Evolutionary conservation across 2,329 filamentous ascomycete genomes (phyloP), one percentile per base, ranked within the genome.

Genomic region (Orbilia ellipsospora): DNA sequence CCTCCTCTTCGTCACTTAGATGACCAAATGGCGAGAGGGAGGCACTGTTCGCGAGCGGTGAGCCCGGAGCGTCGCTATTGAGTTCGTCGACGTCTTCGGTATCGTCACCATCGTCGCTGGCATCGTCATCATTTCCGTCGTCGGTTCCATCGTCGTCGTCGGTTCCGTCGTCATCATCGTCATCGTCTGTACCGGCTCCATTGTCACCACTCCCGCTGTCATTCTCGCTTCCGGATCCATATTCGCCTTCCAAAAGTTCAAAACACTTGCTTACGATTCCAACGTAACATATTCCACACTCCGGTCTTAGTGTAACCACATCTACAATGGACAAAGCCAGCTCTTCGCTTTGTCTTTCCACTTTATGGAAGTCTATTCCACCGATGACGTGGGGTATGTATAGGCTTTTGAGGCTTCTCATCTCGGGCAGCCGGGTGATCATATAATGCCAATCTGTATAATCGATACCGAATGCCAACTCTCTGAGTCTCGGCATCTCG

Each of bases 391-490:
- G 87, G 6, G 90, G 88, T 54, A 94, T 87, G 80, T 93, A 90
- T 2, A 93, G 83, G 8, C 90, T 90, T 18, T 89, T 88, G 42
- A 95, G 85, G 67, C 91, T 88, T 0, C 89, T 87, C 61, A 94
- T 85, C 62, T 88, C 87, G 0, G 91, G 91, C 10, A 95, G 86
- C 50, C 90, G 85, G 80, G 92, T 91, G 7, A 95, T 86, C 83
- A 95, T 92, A 77, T 88, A 89, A 82, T 95, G 92, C 92, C 92
- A 95, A 79, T 94, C 90, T 78, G 87, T 88, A 81, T 91, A 92
- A 77, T 92, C 87, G 66, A 95, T 86, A 0, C 88, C 87, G 78
- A 92, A 87, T 8, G 90, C 90, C 26, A 95, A 83, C 82, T 95
- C 92, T 67, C 87, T 87, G 51, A 95, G 83, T 77, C 85, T 88